Evolutionary conservation across 2,329 filamentous ascomycete species (phyloP).

Genomic region (Didymella pomorum): DNA sequence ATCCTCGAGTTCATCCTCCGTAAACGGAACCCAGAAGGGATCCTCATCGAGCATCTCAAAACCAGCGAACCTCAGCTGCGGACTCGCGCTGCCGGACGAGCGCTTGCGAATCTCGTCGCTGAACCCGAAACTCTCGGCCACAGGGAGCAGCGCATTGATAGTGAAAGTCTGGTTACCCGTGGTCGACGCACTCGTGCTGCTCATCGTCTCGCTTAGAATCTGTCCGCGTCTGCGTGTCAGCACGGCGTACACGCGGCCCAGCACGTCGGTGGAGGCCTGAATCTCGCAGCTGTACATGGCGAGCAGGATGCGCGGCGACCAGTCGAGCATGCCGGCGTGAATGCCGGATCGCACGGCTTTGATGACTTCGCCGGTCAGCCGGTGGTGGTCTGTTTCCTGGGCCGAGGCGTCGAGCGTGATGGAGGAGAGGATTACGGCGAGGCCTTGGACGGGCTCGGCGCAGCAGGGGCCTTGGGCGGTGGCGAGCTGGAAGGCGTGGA

Average conservation of each 20-base stretch:
- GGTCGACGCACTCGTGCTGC: slow-evolving; percentile 72
- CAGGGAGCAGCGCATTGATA: slow-evolving; percentile 85
- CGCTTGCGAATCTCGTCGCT: slow-evolving; percentile 95
- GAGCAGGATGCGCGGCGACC: slow-evolving; percentile 92
- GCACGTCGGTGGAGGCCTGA: slow-evolving; percentile 92
- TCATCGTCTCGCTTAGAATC: slow-evolving; percentile 85
- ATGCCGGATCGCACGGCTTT: slow-evolving; percentile 87
- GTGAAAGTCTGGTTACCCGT: slow-evolving; percentile 95
- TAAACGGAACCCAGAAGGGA: slow-evolving; percentile 96
- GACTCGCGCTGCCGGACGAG: slow-evolving; percentile 87
- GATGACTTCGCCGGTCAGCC: slow-evolving; percentile 92
- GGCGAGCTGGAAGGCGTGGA: slow-evolving; percentile 92
- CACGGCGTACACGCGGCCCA: slow-evolving; percentile 96
- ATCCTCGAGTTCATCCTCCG: slow-evolving; percentile 96
- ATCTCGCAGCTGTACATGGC: slow-evolving; percentile 99
- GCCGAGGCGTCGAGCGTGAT: slow-evolving; percentile 68
- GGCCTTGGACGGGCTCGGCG: slow-evolving; percentile 89
- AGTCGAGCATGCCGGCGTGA: slow-evolving; percentile 86
- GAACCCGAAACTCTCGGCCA: slow-evolving; percentile 96
- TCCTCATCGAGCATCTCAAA: slow-evolving; percentile 95
- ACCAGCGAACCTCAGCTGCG: slow-evolving; percentile 91
- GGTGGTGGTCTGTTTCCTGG: slow-evolving; percentile 69
- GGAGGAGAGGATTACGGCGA: slow-evolving; percentile 89
- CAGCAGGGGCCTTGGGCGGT: slow-evolving; percentile 90
- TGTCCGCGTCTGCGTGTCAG: slow-evolving; percentile 91